Evolutionary conservation across 805 yeast species (phyloP), one percentile per base, ranked within the genome.

Genomic region (Pichia exigua): DNA sequence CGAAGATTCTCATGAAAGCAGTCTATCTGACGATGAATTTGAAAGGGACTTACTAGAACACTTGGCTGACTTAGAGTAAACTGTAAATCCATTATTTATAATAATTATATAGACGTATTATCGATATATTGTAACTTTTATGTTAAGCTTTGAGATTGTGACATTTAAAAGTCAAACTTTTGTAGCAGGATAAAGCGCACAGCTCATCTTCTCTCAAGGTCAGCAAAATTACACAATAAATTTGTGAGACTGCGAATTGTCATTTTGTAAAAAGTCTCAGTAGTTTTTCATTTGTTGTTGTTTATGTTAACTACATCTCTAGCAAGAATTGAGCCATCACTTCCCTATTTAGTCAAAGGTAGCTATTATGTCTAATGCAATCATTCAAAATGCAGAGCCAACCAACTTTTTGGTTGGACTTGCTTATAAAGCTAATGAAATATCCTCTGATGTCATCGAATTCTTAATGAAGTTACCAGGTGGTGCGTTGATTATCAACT

Each of bases 401-500:
- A 59, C 65, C 10, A 61, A 61, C 32, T 57, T 60, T 45, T 57
- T 65, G 43, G 59, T 64, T 24, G 57, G 55, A 11, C 59, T 59
- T 40, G 64, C 66, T 2, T 63, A 66, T 17, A 42, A 51, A 18
- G 61, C 57, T 4, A 61, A 62, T 24, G 56, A 58, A n/a, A 44
- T 52, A n/a, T 65, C 66, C 65, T 51, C 60, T 42, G 45, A 52
- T 15, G 50, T 62, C 18, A 45, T 66, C n/a, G 53, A 27, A 12
- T 39, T 53, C 4, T 53, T 66, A n/a, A 59, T 56, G 38, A 50
- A 50, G 8, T 40, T 69, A 18, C 87, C 87, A 1, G 86, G 86
- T 51, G 85, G 86, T 17, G 71, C 69, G 44, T 70, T 79, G 50
- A 62, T 83, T 7, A 70, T 84, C 32, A 70, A 90, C 51, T 94